Evolutionary conservation across 2,329 filamentous ascomycete genomes (phyloP).

Genomic region (Trichoderma oligosporum): DNA sequence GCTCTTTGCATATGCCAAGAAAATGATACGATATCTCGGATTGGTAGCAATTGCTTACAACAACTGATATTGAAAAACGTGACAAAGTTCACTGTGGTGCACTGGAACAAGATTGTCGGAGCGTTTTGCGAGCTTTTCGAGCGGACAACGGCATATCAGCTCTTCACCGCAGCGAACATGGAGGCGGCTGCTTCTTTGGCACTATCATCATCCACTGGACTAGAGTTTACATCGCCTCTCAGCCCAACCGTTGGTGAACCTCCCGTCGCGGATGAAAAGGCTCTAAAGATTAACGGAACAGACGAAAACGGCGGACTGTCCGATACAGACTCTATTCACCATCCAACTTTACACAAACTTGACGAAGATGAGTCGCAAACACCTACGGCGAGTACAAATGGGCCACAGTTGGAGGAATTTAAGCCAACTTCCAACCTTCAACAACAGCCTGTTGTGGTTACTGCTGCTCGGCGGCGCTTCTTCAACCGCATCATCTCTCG

Average conservation of each 20-base stretch:
- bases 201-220: constrained; percentile 47
- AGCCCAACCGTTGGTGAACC: constrained; percentile 40
- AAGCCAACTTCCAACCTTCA: constrained; percentile 71
- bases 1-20: constrained; percentile 98
- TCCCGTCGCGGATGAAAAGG: constrained; percentile 48
- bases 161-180: constrained; percentile 78
- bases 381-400: constrained; percentile 29
- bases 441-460: constrained; percentile 87
- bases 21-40: constrained; percentile 96
- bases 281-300: constrained; percentile 57
- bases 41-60: constrained; percentile 96
- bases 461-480: constrained; percentile 85
- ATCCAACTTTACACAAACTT: constrained; percentile 28
- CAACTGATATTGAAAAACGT: constrained; percentile 97
- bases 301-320: constrained; percentile 37
- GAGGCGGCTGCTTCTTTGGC: constrained; percentile 51
- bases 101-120: constrained; percentile 93
- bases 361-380: constrained; percentile 36
- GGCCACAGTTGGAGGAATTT: constrained; percentile 74
- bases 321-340: constrained; percentile 34
- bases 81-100: constrained; percentile 76
- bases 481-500: constrained; percentile 99
- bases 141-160: constrained; percentile 86
- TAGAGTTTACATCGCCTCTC: constrained; percentile 46
- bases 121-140: constrained; percentile 96